These are phyloP conservation scores for Podaxis sp. DNA, from an alignment of 768 basidiomycete species.

Conservation along the genomic window DNA sequence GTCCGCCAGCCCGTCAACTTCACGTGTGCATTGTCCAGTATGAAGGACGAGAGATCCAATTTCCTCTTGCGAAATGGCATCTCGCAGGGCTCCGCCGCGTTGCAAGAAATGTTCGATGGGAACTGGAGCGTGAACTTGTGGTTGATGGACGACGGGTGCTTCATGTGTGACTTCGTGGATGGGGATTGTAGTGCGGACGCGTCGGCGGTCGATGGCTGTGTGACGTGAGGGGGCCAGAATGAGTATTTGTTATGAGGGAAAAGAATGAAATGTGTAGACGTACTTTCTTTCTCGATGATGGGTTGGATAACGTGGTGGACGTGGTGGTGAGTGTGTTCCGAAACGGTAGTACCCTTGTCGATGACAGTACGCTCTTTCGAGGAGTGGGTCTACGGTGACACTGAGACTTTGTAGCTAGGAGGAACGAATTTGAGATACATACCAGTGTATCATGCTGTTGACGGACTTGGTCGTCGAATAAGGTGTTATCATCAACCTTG, in stretches of 20 bases:
- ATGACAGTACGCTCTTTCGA: constrained; percentile 30
- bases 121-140: constrained; percentile 32
- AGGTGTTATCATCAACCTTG: constrained; percentile 26
- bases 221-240: neutral
- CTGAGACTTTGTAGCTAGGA: neutral
- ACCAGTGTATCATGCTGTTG: constrained; percentile 29
- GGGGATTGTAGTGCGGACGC: constrained; percentile 34
- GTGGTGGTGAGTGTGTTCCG: constrained; percentile 34
- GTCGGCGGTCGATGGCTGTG: constrained; percentile 29
- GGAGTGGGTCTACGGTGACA: constrained; percentile 18
- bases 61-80: constrained; percentile 18
- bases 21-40: constrained; percentile 22
- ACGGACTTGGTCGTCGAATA: constrained; percentile 28
- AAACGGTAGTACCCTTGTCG: constrained; percentile 33
- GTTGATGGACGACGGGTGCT: constrained; percentile 36
- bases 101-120: constrained; percentile 33
- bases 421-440: constrained; percentile 7
- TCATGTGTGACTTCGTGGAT: constrained; percentile 36
- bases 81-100: constrained; percentile 22
- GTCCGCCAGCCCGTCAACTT: constrained; percentile 27
- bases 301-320: constrained; percentile 39
- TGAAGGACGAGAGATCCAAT: constrained; percentile 24
- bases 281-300: constrained; percentile 39
- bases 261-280: constrained; percentile 11
- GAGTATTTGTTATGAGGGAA: neutral